Percentiles rank a stretch among this genome's conserved stretches.
phyloP scores from a whole-genome alignment of 331 rosid species.

The Spiraea crenata region DNA sequence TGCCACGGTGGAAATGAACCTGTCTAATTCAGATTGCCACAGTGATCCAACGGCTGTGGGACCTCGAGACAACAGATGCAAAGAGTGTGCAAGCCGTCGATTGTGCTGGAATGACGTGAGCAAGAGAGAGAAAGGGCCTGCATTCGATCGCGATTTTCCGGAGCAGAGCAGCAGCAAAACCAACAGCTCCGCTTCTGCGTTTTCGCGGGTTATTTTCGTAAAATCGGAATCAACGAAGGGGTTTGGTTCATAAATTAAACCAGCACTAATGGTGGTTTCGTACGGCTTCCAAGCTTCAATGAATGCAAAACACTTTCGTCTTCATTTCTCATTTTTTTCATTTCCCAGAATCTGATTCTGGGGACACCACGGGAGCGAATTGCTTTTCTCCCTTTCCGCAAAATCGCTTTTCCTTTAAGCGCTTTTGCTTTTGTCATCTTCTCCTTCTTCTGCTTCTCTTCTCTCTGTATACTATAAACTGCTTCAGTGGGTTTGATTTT shows the following conservation, averaged over 20 bases:
- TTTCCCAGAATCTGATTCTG: constrained; percentile 16
- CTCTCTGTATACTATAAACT: too few species aligned
- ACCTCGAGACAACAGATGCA: background rate
- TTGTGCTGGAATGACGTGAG: constrained; percentile 22
- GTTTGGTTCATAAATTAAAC: constrained; percentile 6
- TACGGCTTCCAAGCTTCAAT: background rate
- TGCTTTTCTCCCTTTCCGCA: background rate
- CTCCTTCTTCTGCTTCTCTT: background rate
- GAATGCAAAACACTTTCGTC: constrained; percentile 1
- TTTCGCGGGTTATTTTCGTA: too few species aligned
- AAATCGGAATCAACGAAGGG: background rate
- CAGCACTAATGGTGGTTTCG: constrained; percentile 2
- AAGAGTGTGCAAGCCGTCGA: constrained; percentile 11
- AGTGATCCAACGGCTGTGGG: constrained; percentile 27
- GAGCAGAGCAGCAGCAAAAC: background rate
- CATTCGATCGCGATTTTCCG: constrained; percentile 15
- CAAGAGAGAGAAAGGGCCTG: background rate
- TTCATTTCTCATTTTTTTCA: background rate
- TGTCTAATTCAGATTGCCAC: too few species aligned
- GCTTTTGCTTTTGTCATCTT: constrained; percentile 1
- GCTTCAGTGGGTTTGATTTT: background rate
- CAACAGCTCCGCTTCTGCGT: constrained; percentile 5
- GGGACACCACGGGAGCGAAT: background rate
- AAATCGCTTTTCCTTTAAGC: background rate
- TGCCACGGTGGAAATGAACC: constrained; percentile 18